Conservation (phyloP, 2,329 filamentous ascomycete species). For the Diplodia seriata region DNA sequence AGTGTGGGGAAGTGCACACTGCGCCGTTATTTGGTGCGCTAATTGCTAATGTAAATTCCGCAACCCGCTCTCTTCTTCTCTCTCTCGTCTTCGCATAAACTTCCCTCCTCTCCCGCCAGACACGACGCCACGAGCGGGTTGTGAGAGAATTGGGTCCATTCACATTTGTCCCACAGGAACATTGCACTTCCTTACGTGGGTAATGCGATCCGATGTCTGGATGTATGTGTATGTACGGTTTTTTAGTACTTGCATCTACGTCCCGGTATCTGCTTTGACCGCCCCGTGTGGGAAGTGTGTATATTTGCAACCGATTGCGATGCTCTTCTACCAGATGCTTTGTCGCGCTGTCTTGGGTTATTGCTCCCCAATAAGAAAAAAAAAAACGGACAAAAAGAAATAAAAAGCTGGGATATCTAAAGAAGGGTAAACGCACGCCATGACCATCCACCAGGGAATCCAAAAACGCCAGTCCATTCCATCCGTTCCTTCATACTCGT, state of each 20-base stretch:
- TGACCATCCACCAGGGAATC: neutral
- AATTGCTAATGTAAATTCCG: conserved; percentile 23
- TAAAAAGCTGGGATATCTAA: conserved; percentile 2
- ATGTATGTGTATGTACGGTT: too few relatives aligned
- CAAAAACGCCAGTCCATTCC: conserved; percentile 7
- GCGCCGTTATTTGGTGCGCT: conserved; percentile 18
- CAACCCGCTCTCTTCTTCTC: neutral
- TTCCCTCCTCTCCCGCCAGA: neutral
- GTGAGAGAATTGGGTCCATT: too few relatives aligned
- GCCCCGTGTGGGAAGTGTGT: too few relatives aligned
- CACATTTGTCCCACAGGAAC: too few relatives aligned
- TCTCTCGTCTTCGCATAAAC: neutral
- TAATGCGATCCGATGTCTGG: too few relatives aligned
- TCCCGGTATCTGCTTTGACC: too few relatives aligned
- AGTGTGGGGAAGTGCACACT: conserved; percentile 2
- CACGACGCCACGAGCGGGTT: neutral
- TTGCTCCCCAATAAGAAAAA: neutral
- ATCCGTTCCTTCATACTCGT: neutral
- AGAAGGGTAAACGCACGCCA: neutral
- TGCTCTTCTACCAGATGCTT: neutral
- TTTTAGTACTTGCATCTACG: too few relatives aligned
- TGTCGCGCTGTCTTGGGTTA: neutral
- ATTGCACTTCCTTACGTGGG: too few relatives aligned
- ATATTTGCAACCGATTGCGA: too few relatives aligned
- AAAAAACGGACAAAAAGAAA: neutral